phyloP scores from a whole-genome alignment of 176 grass and related monocot genomes.

The Poa annua region DNA sequence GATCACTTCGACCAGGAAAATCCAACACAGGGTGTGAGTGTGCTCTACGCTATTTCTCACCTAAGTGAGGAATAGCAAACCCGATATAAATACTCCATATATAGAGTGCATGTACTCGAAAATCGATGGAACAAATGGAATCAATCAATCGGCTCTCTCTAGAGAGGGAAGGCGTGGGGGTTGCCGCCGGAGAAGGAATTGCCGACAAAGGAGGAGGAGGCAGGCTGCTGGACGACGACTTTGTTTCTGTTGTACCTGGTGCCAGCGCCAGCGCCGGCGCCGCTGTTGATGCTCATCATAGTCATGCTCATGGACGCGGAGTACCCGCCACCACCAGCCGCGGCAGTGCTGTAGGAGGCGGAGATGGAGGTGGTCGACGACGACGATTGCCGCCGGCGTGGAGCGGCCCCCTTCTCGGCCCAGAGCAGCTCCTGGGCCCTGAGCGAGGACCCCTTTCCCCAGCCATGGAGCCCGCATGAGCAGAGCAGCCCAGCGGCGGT shows the following conservation, averaged over 20 bases:
- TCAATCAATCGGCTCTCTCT: not conserved
- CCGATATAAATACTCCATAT: no score
- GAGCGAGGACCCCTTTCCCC: slow-evolving; percentile 34
- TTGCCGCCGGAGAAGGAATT: slow-evolving; percentile 30
- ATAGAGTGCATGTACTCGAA: no score
- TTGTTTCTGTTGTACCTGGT: not conserved
- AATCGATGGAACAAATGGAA: not conserved
- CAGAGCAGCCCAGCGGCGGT: slow-evolving; percentile 8
- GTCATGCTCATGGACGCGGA: slow-evolving; percentile 44
- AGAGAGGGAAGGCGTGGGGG: not conserved
- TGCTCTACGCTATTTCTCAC: no score
- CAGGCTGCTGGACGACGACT: not conserved
- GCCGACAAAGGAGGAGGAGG: slow-evolving; percentile 40
- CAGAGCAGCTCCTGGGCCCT: slow-evolving; percentile 64
- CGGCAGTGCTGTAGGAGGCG: slow-evolving; percentile 21
- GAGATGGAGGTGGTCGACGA: slow-evolving; percentile 21
- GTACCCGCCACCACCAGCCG: not conserved
- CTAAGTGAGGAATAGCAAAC: no score
- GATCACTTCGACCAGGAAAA: no score
- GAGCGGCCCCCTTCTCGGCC: slow-evolving; percentile 67
- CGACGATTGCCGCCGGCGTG: not conserved
- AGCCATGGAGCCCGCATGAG: slow-evolving; percentile 2
- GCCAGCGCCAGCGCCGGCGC: not conserved
- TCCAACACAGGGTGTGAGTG: no score
- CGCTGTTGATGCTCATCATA: slow-evolving; percentile 44